phyloP scores from a whole-genome alignment of 345 rosid species.

The Arabis hirsuta region DNA sequence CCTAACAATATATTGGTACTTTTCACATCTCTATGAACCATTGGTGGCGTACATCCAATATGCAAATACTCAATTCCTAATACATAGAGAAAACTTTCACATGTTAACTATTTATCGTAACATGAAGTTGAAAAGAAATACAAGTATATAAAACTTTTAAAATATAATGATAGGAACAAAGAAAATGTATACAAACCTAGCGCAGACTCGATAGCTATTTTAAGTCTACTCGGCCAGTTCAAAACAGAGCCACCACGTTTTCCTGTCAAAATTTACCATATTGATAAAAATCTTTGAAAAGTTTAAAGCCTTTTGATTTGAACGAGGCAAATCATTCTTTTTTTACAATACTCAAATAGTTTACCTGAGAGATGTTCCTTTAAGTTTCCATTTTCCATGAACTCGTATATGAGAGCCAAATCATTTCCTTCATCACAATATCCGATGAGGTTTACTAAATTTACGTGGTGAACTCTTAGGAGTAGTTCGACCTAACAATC shows the following conservation, averaged over 20 bases:
- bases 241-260: background rate
- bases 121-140: background rate
- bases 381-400: constrained; percentile 55
- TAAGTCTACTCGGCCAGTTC: constrained; percentile 5
- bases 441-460: constrained; percentile 52
- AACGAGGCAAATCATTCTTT: background rate
- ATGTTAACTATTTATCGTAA: background rate
- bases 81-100: background rate
- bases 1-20: constrained; percentile 45
- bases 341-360: no score
- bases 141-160: no score
- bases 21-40: constrained; percentile 51
- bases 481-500: no score
- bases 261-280: background rate
- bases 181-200: background rate
- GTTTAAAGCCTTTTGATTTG: background rate
- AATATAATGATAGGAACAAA: background rate
- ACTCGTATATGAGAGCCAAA: constrained; percentile 54
- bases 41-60: constrained; percentile 46
- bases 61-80: constrained; percentile 47
- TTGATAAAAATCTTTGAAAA: background rate
- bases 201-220: constrained; percentile 1
- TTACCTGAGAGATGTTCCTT: constrained; percentile 50
- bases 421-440: constrained; percentile 53
- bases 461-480: constrained; percentile 28